phyloP scores from a whole-genome alignment of 2,329 filamentous ascomycete species.

The Colletotrichum sublineola region DNA sequence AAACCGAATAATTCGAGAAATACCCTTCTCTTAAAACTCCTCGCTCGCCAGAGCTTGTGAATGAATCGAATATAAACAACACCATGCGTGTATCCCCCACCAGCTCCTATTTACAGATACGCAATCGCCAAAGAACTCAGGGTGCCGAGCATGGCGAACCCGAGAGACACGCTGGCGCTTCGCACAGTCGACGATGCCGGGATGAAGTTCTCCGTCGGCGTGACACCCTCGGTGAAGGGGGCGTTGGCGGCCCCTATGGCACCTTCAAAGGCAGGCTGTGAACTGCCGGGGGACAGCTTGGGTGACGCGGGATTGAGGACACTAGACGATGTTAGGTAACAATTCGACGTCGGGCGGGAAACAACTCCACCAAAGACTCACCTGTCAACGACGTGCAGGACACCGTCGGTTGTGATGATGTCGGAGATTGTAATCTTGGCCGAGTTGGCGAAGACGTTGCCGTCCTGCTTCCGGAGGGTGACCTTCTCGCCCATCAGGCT shows the following conservation, averaged over 20 bases:
- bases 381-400: constrained; percentile 71
- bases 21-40: constrained; percentile 7
- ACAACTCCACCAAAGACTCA: constrained; percentile 48
- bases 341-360: constrained; percentile 42
- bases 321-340: constrained; percentile 49
- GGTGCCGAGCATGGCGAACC: constrained; percentile 43
- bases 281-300: constrained; percentile 50
- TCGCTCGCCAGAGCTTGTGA: constrained; percentile 19
- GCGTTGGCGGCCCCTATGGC: constrained; percentile 61
- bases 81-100: background rate
- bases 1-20: constrained; percentile 47
- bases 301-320: constrained; percentile 53
- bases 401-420: constrained; percentile 68
- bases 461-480: constrained; percentile 55
- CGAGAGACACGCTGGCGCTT: constrained; percentile 42
- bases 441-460: constrained; percentile 63
- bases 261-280: constrained; percentile 65
- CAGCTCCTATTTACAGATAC: constrained; percentile 18
- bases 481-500: constrained; percentile 53
- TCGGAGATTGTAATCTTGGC: constrained; percentile 65
- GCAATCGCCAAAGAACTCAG: constrained; percentile 41
- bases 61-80: background rate
- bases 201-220: constrained; percentile 47
- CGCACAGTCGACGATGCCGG: constrained; percentile 44
- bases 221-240: constrained; percentile 68